These are phyloP conservation scores for Pulveroboletus ravenelii DNA, from an alignment of 768 basidiomycete species.

Conservation along the genomic window DNA sequence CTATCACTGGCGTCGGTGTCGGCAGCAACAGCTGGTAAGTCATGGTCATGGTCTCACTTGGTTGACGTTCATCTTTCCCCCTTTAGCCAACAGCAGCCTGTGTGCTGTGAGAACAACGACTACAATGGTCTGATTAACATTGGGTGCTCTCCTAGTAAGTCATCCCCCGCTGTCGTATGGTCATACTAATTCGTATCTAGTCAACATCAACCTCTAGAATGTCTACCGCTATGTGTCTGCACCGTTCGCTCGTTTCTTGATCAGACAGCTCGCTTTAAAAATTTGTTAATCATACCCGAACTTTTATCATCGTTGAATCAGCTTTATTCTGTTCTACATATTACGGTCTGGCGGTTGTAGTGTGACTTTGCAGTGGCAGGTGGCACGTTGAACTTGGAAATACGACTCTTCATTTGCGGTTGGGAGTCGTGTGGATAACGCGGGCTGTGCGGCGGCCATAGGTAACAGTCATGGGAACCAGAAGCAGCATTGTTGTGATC, in stretches of 20 bases:
- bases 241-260: constrained; percentile 18
- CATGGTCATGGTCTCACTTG: no score
- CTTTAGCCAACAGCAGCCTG: constrained; percentile 30
- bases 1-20: constrained; percentile 11
- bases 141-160: constrained; percentile 38
- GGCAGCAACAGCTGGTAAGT: constrained; percentile 15
- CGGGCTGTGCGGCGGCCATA: no score
- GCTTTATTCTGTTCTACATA: neutral
- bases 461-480: neutral
- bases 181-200: constrained; percentile 19
- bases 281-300: constrained; percentile 14
- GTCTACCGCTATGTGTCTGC: neutral
- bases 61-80: neutral
- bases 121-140: constrained; percentile 35
- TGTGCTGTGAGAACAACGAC: constrained; percentile 37
- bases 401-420: neutral
- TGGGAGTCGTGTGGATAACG: neutral
- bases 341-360: neutral
- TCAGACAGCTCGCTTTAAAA: neutral
- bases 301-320: neutral
- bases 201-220: constrained; percentile 13
- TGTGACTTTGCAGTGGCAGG: neutral
- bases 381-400: neutral
- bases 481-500: no score
- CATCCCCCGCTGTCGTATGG: neutral